phyloP scores from a whole-genome alignment of 768 basidiomycete species.

The Trametes meyenii region DNA sequence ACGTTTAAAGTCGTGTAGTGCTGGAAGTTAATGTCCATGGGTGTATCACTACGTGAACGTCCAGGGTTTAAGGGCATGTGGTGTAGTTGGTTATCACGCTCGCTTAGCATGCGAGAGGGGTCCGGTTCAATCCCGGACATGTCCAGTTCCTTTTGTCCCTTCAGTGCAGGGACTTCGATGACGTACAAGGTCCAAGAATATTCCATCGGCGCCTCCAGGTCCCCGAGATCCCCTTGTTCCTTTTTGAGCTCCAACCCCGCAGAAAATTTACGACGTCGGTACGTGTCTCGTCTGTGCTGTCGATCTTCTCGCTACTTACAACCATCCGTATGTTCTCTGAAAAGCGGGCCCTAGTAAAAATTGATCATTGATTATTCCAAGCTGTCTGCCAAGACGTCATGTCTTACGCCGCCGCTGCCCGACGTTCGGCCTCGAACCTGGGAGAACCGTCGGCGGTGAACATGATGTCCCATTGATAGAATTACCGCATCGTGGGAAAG shows the following conservation, averaged over 20 bases:
- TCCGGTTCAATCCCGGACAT: slow-evolving; percentile 14
- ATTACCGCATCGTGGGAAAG: slow-evolving; percentile 14
- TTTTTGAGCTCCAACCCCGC: no score
- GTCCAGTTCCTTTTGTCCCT: neutral
- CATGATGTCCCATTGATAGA: slow-evolving; percentile 7
- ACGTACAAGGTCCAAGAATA: neutral
- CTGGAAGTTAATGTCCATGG: neutral
- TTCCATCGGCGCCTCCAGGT: no score
- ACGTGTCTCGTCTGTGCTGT: no score
- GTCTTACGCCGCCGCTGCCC: neutral
- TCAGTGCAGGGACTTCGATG: neutral
- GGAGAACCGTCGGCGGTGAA: neutral
- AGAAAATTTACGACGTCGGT: no score
- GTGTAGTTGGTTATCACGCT: slow-evolving; percentile 16
- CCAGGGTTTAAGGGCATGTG: slow-evolving; percentile 15
- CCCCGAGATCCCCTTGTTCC: no score
- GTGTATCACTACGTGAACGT: no score
- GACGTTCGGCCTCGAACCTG: slow-evolving; percentile 5
- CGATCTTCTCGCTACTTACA: no score
- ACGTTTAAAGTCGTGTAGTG: no score
- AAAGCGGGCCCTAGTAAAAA: neutral
- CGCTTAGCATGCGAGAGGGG: slow-evolving; percentile 14
- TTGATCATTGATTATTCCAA: neutral
- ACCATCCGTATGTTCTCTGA: neutral
- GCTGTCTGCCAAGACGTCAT: neutral